A percentile compares a stretch with the other conserved stretches of the same genome.
These are phyloP conservation scores for Prototheca stagnorum DNA, from an alignment of 163 green algal species.

Conservation along the genomic window DNA sequence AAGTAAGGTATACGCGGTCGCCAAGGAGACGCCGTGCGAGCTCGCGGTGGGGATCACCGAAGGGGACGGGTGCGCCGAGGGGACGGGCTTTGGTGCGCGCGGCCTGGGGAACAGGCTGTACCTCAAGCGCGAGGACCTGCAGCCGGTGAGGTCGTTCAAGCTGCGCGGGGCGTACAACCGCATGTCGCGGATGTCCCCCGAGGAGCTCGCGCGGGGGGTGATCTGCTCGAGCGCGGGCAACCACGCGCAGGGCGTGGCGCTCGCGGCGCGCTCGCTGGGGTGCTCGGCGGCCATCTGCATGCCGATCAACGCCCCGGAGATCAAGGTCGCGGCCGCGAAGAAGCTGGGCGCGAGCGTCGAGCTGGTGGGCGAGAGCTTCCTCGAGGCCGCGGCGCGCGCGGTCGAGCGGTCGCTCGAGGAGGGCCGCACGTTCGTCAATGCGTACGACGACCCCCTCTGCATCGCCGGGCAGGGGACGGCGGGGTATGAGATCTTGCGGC, in stretches of 20 bases:
- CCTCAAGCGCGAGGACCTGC: constrained; percentile 81
- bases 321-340: constrained; percentile 72
- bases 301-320: constrained; percentile 72
- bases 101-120: constrained; percentile 23
- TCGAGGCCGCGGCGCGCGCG: constrained; percentile 57
- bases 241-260: constrained; percentile 82
- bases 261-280: constrained; percentile 43
- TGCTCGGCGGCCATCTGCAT: constrained; percentile 83
- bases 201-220: constrained; percentile 62
- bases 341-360: constrained; percentile 73
- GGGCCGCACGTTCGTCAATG: constrained; percentile 67
- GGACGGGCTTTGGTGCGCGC: too few species aligned
- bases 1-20: constrained; percentile 86
- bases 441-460: constrained; percentile 91
- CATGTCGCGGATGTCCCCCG: constrained; percentile 61
- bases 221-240: constrained; percentile 88
- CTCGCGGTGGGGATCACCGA: constrained; percentile 52
- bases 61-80: constrained; percentile 38
- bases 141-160: constrained; percentile 87
- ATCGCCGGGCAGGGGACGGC: constrained; percentile 95
- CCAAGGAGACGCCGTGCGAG: constrained; percentile 64
- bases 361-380: constrained; percentile 85
- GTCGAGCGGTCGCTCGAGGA: constrained; percentile 33
- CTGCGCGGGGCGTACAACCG: constrained; percentile 90
- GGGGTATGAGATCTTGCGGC: constrained; percentile 78